Conservation (phyloP, 2,329 filamentous ascomycete species). For the Corinectria fuckeliana region DNA sequence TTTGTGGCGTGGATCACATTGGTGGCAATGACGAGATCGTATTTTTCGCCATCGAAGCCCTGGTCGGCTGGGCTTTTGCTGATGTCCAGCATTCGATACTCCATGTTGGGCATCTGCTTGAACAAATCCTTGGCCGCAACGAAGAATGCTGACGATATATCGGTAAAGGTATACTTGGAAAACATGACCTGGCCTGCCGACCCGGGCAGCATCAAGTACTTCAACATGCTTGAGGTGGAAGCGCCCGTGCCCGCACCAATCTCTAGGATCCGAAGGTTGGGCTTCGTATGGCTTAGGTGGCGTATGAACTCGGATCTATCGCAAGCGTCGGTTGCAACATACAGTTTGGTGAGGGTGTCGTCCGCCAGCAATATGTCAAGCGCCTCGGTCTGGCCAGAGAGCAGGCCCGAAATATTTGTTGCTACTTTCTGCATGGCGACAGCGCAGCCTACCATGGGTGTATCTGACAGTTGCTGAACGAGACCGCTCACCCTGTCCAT, state of each 20-base stretch:
- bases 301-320: conserved; percentile 7
- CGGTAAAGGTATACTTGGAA: conserved; percentile 39
- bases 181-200: not conserved
- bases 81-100: conserved; percentile 42
- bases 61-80: conserved; percentile 37
- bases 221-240: conserved; percentile 40
- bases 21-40: conserved; percentile 41
- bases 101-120: conserved; percentile 24
- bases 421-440: conserved; percentile 7
- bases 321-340: conserved; percentile 6
- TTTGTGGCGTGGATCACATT: conserved; percentile 41
- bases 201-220: conserved; percentile 14
- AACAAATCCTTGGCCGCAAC: conserved; percentile 30
- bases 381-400: conserved; percentile 9
- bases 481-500: not conserved
- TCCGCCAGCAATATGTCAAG: conserved; percentile 17
- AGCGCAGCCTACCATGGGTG: not conserved
- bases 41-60: conserved; percentile 35
- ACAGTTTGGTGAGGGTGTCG: conserved; percentile 5
- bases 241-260: conserved; percentile 43
- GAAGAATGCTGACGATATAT: conserved; percentile 42
- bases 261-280: conserved; percentile 36
- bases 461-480: not conserved
- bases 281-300: conserved; percentile 17
- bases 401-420: conserved; percentile 11